Base-by-base conservation (phyloP, 2,329 filamentous ascomycete genomes). In the Aureobasidium zeae region DNA sequence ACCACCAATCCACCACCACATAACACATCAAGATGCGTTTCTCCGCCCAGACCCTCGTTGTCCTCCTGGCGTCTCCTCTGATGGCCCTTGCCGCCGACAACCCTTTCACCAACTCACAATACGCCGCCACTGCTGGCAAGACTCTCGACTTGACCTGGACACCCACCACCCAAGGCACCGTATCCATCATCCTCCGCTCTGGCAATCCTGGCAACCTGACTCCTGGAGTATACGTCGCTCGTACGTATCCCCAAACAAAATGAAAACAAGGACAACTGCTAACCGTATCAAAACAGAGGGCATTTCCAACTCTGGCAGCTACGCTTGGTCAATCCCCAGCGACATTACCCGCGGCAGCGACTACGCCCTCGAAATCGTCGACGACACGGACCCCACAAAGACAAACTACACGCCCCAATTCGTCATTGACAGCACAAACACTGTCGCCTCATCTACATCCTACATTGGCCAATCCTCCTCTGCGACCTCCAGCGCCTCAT, bases 381-480 rank as follows among this genome's bases (percentile, higher is more conserved):
- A 63, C 51, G 71, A 72, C 51, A 50, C 51, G 5, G 53, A 74
- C 58, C 36, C 61, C 7, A 47, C 41, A 36, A 54, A 66, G 48
- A 62, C 59, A 57, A 76, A 76, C 65, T 76, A 70, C 64, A 68
- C 67, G 25, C 67, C 69, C 5, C 65, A 64, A 48, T 76, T 76
- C 60, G 60, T 64, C 26, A 61, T 76, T 45, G 54, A 67, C 10
- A 69, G 66, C 49, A 60, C 62, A 49, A 66, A 64, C 46, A 67
- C 61, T n/a, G 61, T 60, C 12, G 53, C 57, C 3, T 45, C 53
- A 20, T 51, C 48, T 33, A 49, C 54, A 22, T 51, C 53, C 37
- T 46, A 53, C 11, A 56, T 59, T 35, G n/a, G 52, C 57, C 15
- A 58, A 57, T 28, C 56, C 20, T 50, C 57, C 19, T 53, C 57